Percentiles rank a stretch among this genome's conserved stretches.
phyloP scores from a whole-genome alignment of 306 rosid genomes.

The Inga leiocalycina region DNA sequence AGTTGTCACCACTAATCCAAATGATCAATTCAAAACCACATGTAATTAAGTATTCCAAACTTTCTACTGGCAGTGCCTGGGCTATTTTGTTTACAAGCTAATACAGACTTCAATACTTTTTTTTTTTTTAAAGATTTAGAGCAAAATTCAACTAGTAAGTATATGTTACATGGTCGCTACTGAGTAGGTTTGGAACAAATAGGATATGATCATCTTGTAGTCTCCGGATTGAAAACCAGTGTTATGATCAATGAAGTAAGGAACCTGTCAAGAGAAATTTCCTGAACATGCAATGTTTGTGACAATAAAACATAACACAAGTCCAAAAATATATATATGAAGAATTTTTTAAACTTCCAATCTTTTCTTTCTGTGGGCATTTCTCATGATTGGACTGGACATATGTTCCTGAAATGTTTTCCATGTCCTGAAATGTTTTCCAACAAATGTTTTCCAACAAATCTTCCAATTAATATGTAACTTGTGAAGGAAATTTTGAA shows the following conservation, averaged over 20 bases:
- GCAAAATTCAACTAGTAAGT: slow-evolving; percentile 13
- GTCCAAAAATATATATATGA: too few relatives aligned
- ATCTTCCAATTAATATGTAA: too few relatives aligned
- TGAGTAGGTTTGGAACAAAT: slow-evolving; percentile 77
- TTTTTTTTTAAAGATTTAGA: neutral
- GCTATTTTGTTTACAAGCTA: neutral
- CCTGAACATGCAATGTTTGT: slow-evolving; percentile 28
- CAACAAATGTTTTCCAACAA: too few relatives aligned
- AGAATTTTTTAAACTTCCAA: too few relatives aligned
- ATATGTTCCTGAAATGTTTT: too few relatives aligned
- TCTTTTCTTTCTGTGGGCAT: too few relatives aligned
- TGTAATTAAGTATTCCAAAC: neutral
- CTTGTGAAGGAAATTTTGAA: too few relatives aligned
- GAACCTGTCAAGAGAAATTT: slow-evolving; percentile 59
- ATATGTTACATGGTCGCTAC: slow-evolving; percentile 32
- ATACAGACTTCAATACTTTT: neutral
- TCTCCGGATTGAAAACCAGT: slow-evolving; percentile 71
- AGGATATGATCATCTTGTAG: slow-evolving; percentile 64
- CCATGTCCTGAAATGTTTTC: too few relatives aligned
- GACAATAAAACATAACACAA: slow-evolving; percentile 1
- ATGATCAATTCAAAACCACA: too few relatives aligned
- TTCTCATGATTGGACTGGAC: too few relatives aligned
- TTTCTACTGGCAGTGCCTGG: slow-evolving; percentile 8
- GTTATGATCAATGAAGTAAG: slow-evolving; percentile 74
- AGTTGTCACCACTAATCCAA: too few relatives aligned